Conservation (phyloP, 129 eudicot species). For the Tanacetum coccineum region DNA sequence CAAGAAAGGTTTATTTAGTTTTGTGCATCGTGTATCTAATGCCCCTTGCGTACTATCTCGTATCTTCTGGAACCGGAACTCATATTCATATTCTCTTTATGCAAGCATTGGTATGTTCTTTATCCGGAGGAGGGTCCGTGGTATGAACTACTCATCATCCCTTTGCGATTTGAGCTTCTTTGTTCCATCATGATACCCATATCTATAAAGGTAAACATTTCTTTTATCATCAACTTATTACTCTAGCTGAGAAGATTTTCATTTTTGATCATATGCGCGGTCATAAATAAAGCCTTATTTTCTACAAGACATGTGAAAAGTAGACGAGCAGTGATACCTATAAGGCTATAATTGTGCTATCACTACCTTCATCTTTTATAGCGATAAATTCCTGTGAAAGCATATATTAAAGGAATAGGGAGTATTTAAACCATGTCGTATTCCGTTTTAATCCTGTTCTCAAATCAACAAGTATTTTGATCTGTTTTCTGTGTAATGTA, state of each 20-base stretch:
- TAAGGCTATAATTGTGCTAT: constrained; percentile 14
- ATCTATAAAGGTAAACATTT: constrained; percentile 72
- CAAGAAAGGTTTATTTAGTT: constrained; percentile 63
- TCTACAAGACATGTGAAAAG: constrained; percentile 12
- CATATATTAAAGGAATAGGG: neutral
- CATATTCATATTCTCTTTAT: constrained; percentile 29
- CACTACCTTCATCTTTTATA: constrained; percentile 8
- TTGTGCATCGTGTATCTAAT: constrained; percentile 7
- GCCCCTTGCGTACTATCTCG: constrained; percentile 7
- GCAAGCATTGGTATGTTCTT: constrained; percentile 94
- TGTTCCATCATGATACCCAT: constrained; percentile 99
- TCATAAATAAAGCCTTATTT: constrained; percentile 14
- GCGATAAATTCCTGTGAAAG: neutral
- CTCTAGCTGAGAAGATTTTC: neutral
- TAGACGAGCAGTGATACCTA: constrained; percentile 1
- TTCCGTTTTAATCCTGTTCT: neutral
- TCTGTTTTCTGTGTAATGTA: no score
- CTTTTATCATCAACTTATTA: neutral
- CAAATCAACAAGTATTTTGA: no score
- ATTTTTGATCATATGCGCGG: neutral
- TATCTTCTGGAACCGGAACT: constrained; percentile 11
- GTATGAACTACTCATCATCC: constrained; percentile 89
- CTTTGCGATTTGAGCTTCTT: constrained; percentile 94
- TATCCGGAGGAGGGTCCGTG: constrained; percentile 93
- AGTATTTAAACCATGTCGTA: constrained; percentile 1